Evolutionary conservation across 2,329 filamentous ascomycete genomes (phyloP).

Genomic region (Fusarium coffeatum): DNA sequence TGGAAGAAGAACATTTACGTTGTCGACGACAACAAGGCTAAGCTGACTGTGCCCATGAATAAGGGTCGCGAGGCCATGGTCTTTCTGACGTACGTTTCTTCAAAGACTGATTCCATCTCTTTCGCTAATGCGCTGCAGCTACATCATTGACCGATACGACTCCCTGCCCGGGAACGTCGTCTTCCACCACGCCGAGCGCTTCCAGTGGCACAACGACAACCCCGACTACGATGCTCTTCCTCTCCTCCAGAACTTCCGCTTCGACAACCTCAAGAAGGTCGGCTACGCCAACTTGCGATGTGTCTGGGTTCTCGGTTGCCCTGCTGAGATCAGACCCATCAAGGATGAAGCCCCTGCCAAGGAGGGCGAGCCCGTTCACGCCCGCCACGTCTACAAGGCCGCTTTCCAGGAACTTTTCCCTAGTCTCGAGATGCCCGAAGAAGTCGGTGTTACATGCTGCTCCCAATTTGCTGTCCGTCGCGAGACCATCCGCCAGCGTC

Average conservation of each 20-base stretch:
- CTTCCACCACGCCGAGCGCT: slow-evolving; percentile 62
- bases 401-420: slow-evolving; percentile 58
- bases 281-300: slow-evolving; percentile 73
- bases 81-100: slow-evolving; percentile 57
- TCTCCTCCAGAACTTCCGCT: slow-evolving; percentile 60
- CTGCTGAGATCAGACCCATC: slow-evolving; percentile 58
- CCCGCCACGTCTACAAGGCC: slow-evolving; percentile 56
- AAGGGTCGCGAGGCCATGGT: slow-evolving; percentile 66
- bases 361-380: slow-evolving; percentile 50
- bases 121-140: slow-evolving; percentile 46
- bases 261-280: slow-evolving; percentile 61
- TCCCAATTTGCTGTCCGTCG: slow-evolving; percentile 72
- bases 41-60: slow-evolving; percentile 61
- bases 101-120: background rate
- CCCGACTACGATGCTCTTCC: slow-evolving; percentile 66
- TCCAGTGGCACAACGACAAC: slow-evolving; percentile 66
- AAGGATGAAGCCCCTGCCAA: slow-evolving; percentile 52
- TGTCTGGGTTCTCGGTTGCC: slow-evolving; percentile 68
- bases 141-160: slow-evolving; percentile 64
- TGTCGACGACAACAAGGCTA: slow-evolving; percentile 60
- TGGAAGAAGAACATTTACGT: slow-evolving; percentile 68
- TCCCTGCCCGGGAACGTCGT: slow-evolving; percentile 57
- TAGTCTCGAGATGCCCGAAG: slow-evolving; percentile 56
- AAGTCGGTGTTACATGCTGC: slow-evolving; percentile 70
- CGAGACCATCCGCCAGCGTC: slow-evolving; percentile 61